phyloP scores from a whole-genome alignment of 805 yeast species.

The Saccharomycopsis guyanensis region DNA sequence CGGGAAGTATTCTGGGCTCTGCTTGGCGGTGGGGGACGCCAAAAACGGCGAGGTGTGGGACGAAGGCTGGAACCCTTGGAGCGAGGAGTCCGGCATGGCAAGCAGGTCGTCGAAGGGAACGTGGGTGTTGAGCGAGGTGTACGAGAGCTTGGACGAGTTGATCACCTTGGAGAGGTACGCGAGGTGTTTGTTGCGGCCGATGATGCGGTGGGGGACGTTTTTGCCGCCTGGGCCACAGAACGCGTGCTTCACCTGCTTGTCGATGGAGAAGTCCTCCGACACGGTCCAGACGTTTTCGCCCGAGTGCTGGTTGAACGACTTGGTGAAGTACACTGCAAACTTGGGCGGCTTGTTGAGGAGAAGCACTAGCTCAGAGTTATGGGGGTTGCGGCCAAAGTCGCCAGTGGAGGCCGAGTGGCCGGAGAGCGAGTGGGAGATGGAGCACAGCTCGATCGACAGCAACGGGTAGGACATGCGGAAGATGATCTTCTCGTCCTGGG shows the following conservation, averaged over 20 bases:
- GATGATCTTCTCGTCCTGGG: constrained; percentile 57
- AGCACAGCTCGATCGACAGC: constrained; percentile 49
- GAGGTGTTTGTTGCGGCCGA: constrained; percentile 17
- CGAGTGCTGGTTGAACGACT: constrained; percentile 39
- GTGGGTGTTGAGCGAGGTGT: background rate
- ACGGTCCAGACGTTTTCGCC: constrained; percentile 66
- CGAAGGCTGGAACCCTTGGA: too few relatives aligned
- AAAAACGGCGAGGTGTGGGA: background rate
- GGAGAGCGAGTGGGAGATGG: constrained; percentile 29
- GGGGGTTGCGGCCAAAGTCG: constrained; percentile 24
- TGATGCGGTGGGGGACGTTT: constrained; percentile 16
- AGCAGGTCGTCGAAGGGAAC: background rate
- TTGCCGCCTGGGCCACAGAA: constrained; percentile 37
- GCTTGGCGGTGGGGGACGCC: background rate
- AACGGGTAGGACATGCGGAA: constrained; percentile 70
- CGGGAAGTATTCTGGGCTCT: background rate
- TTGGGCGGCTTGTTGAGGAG: constrained; percentile 56
- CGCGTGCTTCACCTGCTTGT: constrained; percentile 71
- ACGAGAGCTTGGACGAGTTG: background rate
- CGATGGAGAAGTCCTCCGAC: constrained; percentile 79
- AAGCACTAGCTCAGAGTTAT: constrained; percentile 39
- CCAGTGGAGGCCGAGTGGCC: constrained; percentile 34
- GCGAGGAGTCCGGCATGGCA: too few relatives aligned
- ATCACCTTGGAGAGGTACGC: constrained; percentile 6
- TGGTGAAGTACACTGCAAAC: constrained; percentile 66